These are phyloP conservation scores for Cydonia oblonga DNA, from an alignment of 331 rosid species.

Conservation along the genomic window DNA sequence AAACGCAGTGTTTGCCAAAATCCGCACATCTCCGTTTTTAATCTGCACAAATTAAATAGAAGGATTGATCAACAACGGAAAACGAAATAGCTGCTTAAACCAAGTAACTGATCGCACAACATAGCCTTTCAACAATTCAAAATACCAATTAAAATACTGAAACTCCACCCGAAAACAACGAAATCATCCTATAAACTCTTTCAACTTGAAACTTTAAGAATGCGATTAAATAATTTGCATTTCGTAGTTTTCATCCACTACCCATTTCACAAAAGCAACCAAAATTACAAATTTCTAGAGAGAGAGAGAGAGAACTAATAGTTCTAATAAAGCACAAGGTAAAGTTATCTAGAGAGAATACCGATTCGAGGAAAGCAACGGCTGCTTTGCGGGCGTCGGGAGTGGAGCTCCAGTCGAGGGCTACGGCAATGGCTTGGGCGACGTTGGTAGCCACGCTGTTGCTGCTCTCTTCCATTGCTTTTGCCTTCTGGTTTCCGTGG, in stretches of 20 bases:
- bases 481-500: constrained; percentile 8
- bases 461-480: constrained; percentile 42
- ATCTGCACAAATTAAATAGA: too few relatives aligned
- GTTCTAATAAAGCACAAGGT: neutral
- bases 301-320: too few relatives aligned
- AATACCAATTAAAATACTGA: neutral
- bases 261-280: neutral
- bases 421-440: constrained; percentile 72
- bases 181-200: neutral
- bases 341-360: constrained; percentile 7
- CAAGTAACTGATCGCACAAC: too few relatives aligned
- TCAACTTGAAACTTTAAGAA: neutral
- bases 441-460: constrained; percentile 40
- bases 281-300: neutral
- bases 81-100: too few relatives aligned
- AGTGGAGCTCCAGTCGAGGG: constrained; percentile 74
- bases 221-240: neutral
- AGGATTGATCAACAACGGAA: too few relatives aligned
- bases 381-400: constrained; percentile 69
- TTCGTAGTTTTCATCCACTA: neutral
- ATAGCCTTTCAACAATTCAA: too few relatives aligned
- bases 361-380: constrained; percentile 65
- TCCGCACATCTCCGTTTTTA: constrained; percentile 56
- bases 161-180: neutral
- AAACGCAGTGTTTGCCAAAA: constrained; percentile 65